Evolutionary conservation across 768 basidiomycete genomes (phyloP), one percentile per base, ranked within the genome.

Genomic region (Lyophyllum semitale): DNA sequence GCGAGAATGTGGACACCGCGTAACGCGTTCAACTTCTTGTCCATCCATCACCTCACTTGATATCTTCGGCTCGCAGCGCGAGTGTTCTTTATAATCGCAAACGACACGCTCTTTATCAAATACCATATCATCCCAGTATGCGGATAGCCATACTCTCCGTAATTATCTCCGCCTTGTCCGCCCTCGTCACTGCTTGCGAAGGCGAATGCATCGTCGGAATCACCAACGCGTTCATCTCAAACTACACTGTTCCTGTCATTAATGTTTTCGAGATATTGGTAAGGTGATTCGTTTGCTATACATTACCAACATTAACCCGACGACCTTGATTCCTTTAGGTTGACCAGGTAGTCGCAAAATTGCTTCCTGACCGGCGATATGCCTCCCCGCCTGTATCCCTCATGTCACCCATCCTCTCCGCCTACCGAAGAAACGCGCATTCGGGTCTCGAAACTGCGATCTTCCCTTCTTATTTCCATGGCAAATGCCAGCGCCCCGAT

Each of bases 401-500:
- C 59, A 69, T 88, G 35, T 49, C 67, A 3, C 83, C 85, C 3
- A 63, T 89, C 35, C 48, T 78, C 27, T 57, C 68, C 15, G 74
- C 75, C 2, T 91, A 81, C 71, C 54, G 74, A 44, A 67, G 73
- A 48, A 58, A 66, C 5, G 74, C 80, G 15, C 83, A 79, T 63
- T 49, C 69, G 20, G 63, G 66, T 5, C 73, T 87, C 65, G 71
- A 81, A 61, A 71, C 66, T 38, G 82, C 77, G n/a, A 84, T 91
- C 55, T 91, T 91, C 59, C 83, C 84, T 5, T 64, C 70, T n/a
- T 82, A 73, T 70, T 92, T 92, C 67, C 89, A 91, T 59, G 90
- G 89, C 53, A 91, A 88, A 69, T 91, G 89, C 62, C 79, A 80
- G 64, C 60, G 74, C 22, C 72, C 80, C 41, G 82, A 83, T 32